Percentiles rank a stretch among this genome's conserved stretches.
Conservation (phyloP, 352 stramenopile species). For the Phytophthora idaei region DNA sequence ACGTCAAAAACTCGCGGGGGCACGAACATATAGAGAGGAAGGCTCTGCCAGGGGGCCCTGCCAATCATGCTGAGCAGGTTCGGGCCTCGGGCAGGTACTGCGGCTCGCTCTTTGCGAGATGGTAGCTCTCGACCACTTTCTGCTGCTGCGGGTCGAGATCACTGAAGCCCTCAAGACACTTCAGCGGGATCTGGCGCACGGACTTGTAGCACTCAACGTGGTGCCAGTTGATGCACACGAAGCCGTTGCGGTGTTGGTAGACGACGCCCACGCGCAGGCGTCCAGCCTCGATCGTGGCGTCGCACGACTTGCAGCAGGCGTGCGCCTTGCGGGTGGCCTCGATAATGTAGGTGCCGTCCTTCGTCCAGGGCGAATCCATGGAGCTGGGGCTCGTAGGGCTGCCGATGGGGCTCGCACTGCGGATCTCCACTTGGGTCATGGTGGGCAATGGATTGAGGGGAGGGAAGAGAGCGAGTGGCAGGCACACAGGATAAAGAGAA, state of each 20-base stretch:
- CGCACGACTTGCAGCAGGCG: slow-evolving; percentile 79
- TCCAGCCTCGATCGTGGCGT: slow-evolving; percentile 65
- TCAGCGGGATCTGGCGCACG: slow-evolving; percentile 60
- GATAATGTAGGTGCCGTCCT: slow-evolving; percentile 83
- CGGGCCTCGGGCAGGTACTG: slow-evolving; percentile 31
- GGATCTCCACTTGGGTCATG: slow-evolving; percentile 41
- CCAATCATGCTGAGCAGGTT: slow-evolving; percentile 43
- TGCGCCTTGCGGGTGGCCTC: slow-evolving; percentile 70
- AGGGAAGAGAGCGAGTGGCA: background rate
- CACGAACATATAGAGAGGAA: slow-evolving; percentile 15
- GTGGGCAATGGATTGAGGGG: background rate
- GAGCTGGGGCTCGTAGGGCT: slow-evolving; percentile 43
- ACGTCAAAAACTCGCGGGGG: slow-evolving; percentile 24
- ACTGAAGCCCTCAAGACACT: slow-evolving; percentile 71
- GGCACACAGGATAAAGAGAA: slow-evolving; percentile 27
- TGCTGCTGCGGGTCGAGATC: slow-evolving; percentile 64
- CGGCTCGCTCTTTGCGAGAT: slow-evolving; percentile 26
- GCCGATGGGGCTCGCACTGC: slow-evolving; percentile 26
- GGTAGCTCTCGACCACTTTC: slow-evolving; percentile 59
- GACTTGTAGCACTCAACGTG: slow-evolving; percentile 81
- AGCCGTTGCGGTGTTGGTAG: slow-evolving; percentile 83
- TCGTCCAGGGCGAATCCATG: slow-evolving; percentile 69
- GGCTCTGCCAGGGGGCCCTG: background rate
- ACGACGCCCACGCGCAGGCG: slow-evolving; percentile 79
- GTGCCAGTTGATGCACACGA: slow-evolving; percentile 88